phyloP scores from a whole-genome alignment of 1,284 basidiomycete species.

The Cerioporus squamosus region DNA sequence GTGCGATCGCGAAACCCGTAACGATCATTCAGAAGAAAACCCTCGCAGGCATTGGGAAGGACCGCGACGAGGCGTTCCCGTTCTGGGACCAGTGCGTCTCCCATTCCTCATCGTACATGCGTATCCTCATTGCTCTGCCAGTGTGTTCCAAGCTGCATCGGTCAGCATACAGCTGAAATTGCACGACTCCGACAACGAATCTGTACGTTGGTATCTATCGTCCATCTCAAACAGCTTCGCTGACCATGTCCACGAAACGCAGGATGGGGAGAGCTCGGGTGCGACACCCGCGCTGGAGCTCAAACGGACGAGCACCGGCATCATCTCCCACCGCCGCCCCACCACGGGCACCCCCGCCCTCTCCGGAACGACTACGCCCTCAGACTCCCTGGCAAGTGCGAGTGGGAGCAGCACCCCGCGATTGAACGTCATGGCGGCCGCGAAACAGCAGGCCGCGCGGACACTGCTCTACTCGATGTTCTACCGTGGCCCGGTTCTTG shows the following conservation, averaged over 20 bases:
- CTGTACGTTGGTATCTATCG: constrained; percentile 30
- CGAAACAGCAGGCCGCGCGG: constrained; percentile 80
- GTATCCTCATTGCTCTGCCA: constrained; percentile 32
- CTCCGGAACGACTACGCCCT: constrained; percentile 53
- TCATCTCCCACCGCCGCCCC: constrained; percentile 75
- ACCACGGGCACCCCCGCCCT: constrained; percentile 49
- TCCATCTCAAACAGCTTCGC: not conserved
- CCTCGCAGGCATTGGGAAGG: constrained; percentile 84
- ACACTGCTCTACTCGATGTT: constrained; percentile 80
- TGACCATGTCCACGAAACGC: no score
- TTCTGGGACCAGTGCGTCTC: constrained; percentile 96
- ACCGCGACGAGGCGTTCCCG: constrained; percentile 90
- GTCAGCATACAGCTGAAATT: constrained; percentile 78
- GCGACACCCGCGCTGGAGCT: constrained; percentile 36
- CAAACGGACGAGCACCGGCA: constrained; percentile 73
- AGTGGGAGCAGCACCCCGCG: constrained; percentile 38
- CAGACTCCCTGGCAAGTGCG: constrained; percentile 35
- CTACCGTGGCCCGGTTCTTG: constrained; percentile 72
- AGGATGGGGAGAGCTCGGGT: constrained; percentile 31
- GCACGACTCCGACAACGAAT: constrained; percentile 51
- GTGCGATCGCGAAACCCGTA: constrained; percentile 73
- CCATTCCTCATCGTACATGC: constrained; percentile 19
- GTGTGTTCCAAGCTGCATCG: constrained; percentile 78
- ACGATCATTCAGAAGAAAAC: constrained; percentile 85
- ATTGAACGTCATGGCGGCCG: constrained; percentile 61